These are phyloP conservation scores for Kregervanrija delftensis DNA, from an alignment of 805 yeast species.

Conservation along the genomic window DNA sequence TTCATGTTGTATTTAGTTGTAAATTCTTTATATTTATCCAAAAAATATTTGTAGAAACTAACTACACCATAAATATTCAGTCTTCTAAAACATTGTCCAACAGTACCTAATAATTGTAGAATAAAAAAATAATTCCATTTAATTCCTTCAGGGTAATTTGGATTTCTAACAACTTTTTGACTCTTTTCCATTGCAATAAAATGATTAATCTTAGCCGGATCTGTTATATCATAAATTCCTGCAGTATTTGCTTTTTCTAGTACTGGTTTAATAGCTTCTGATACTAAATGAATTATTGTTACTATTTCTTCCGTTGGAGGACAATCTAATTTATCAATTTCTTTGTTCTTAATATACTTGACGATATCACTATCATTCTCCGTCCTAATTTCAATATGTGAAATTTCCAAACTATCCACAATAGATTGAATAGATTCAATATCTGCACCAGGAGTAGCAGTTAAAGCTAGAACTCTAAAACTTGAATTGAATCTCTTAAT, in stretches of 20 bases:
- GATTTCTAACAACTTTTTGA: conserved; percentile 48
- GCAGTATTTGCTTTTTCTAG: conserved; percentile 56
- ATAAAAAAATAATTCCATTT: conserved; percentile 68
- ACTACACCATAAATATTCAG: conserved; percentile 76
- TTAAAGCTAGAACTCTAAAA: conserved; percentile 73
- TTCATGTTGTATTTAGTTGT: conserved; percentile 46
- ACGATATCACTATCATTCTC: conserved; percentile 75
- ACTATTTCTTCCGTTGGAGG: conserved; percentile 47
- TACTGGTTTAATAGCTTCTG: conserved; percentile 62
- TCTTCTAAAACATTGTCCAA: conserved; percentile 65
- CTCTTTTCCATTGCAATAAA: conserved; percentile 68
- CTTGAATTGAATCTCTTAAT: conserved; percentile 56
- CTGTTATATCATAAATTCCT: conserved; percentile 56
- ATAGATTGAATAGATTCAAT: conserved; percentile 85
- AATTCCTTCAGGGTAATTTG: conserved; percentile 53
- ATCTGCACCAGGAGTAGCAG: conserved; percentile 94
- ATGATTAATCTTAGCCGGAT: conserved; percentile 62
- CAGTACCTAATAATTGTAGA: conserved; percentile 55
- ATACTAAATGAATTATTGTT: conserved; percentile 46
- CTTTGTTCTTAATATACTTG: conserved; percentile 69
- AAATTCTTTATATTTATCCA: conserved; percentile 51
- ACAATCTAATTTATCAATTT: conserved; percentile 53
- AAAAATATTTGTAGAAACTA: conserved; percentile 65
- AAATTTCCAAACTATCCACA: conserved; percentile 63
- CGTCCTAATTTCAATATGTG: conserved; percentile 78